These are phyloP conservation scores for Lobosporangium transversale DNA, from an alignment of 192 early-diverging fungal species.

Conservation along the genomic window DNA sequence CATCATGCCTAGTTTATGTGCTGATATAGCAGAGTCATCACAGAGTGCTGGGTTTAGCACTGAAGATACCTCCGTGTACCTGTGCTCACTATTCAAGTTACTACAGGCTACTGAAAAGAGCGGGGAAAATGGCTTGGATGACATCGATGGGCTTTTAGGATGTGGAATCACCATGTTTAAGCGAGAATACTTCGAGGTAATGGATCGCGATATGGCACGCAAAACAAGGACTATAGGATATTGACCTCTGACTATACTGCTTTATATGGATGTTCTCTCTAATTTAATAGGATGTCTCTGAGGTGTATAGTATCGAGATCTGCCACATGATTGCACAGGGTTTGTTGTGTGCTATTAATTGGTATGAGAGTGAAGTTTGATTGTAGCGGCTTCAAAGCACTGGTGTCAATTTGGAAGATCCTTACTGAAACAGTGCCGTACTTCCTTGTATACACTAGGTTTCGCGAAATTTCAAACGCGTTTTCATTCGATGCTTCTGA, in stretches of 20 bases:
- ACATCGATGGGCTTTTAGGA: constrained; percentile 76
- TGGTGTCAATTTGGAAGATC: background rate
- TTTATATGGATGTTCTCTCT: constrained; percentile 3
- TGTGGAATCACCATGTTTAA: constrained; percentile 69
- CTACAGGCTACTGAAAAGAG: constrained; percentile 77
- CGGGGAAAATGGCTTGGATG: constrained; percentile 60
- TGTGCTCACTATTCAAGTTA: constrained; percentile 75
- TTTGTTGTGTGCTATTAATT: constrained; percentile 63
- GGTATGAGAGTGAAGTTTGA: constrained; percentile 47
- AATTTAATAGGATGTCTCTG: constrained; percentile 33
- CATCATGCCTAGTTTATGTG: constrained; percentile 53
- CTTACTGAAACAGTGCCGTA: constrained; percentile 28
- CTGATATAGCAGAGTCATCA: constrained; percentile 21
- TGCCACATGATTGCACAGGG: constrained; percentile 41
- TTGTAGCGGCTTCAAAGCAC: background rate
- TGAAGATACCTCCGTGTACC: constrained; percentile 56
- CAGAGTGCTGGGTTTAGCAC: constrained; percentile 18
- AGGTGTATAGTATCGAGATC: constrained; percentile 53
- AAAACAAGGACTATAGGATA: background rate
- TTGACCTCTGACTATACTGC: too few relatives aligned
- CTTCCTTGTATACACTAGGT: constrained; percentile 63
- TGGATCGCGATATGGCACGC: background rate
- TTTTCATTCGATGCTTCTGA: constrained; percentile 57
- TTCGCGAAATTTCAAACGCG: constrained; percentile 75
- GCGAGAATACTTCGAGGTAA: constrained; percentile 48